These are phyloP conservation scores for Effrenium voratum DNA, from an alignment of 73 alveolate genomes.

Conservation along the genomic window DNA sequence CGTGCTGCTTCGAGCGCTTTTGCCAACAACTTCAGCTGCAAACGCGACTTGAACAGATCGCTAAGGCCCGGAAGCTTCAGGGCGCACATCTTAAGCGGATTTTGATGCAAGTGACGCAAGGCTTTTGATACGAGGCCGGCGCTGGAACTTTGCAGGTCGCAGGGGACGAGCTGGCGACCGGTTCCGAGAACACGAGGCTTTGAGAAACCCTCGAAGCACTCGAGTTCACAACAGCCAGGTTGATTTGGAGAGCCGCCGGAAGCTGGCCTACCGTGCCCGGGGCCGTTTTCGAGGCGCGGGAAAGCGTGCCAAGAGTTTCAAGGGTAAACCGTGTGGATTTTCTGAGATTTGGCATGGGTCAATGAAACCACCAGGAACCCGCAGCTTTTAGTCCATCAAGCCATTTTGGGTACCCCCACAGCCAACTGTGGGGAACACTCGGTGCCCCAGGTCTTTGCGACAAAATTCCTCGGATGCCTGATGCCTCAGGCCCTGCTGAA, in stretches of 20 bases:
- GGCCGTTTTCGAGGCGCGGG: constrained; percentile 46
- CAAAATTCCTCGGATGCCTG: no score
- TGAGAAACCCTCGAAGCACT: not conserved
- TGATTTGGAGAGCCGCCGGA: constrained; percentile 71
- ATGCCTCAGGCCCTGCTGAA: constrained; percentile 14
- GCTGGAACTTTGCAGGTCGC: constrained; percentile 90
- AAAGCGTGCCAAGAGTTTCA: no score
- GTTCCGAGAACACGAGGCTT: constrained; percentile 79
- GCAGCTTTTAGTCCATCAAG: no score
- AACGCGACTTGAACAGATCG: not conserved
- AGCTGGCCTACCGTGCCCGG: constrained; percentile 60
- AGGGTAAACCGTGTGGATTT: no score
- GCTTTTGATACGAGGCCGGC: constrained; percentile 19
- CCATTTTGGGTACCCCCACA: no score
- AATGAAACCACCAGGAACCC: no score
- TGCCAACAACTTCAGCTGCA: not conserved
- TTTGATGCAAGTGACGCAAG: no score
- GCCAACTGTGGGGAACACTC: no score
- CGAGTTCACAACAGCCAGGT: not conserved
- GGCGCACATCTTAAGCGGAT: no score
- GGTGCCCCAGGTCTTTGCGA: no score
- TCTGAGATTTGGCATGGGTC: no score
- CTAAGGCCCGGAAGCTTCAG: not conserved
- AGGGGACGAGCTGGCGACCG: constrained; percentile 20
- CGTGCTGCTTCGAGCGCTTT: not conserved